Conservation (phyloP, 306 rosid genomes). For the Castanopsis chinensis region DNA sequence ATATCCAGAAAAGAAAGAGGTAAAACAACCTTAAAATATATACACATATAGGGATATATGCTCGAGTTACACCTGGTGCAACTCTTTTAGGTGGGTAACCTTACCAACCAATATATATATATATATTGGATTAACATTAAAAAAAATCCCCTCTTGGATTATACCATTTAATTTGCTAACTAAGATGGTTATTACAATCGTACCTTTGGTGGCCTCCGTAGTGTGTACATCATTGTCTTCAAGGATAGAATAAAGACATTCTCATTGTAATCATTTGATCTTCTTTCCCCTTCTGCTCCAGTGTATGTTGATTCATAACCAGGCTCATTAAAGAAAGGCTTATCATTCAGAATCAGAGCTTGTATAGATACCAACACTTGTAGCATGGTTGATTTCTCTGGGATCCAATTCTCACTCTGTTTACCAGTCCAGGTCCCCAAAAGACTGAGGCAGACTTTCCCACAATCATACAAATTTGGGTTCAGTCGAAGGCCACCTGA, state of each 20-base stretch:
- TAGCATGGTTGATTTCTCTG: constrained; percentile 75
- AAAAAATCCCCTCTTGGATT: neutral
- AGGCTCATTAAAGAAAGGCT: constrained; percentile 80
- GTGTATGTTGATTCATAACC: constrained; percentile 34
- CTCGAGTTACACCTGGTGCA: too few species aligned
- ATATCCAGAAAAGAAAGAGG: neutral
- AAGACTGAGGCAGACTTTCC: constrained; percentile 86
- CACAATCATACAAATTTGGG: constrained; percentile 70
- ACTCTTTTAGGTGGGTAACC: too few species aligned
- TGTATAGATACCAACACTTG: constrained; percentile 87
- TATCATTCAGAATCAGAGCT: constrained; percentile 73
- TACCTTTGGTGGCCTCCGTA: constrained; percentile 77
- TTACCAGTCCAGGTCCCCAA: constrained; percentile 77
- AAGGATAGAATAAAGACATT: constrained; percentile 51
- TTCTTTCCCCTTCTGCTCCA: constrained; percentile 45
- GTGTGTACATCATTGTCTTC: constrained; percentile 71
- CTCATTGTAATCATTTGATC: constrained; percentile 66
- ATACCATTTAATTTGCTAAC: neutral
- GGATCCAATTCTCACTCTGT: constrained; percentile 63
- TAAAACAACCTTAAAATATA: neutral
- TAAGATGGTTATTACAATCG: constrained; percentile 1
- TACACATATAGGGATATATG: too few species aligned
- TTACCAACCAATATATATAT: too few species aligned
- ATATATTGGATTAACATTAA: too few species aligned
- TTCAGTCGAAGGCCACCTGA: constrained; percentile 84